These are phyloP conservation scores for Metschnikowia santaceciliae DNA, from an alignment of 805 yeast genomes.

Conservation along the genomic window DNA sequence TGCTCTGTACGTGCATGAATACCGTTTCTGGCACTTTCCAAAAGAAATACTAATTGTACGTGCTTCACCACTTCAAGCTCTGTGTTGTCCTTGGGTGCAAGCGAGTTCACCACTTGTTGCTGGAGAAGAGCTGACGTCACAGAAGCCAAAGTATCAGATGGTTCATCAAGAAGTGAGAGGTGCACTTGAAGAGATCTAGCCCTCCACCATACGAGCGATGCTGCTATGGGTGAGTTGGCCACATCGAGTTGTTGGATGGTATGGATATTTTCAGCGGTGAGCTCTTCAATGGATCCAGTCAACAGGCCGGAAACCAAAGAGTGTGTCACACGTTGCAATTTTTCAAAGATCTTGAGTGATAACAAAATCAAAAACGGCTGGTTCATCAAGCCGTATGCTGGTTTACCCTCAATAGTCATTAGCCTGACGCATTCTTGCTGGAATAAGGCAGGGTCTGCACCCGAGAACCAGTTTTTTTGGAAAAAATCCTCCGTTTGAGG, in stretches of 20 bases:
- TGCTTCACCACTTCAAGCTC: conserved; percentile 28
- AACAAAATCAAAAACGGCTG: conserved; percentile 35
- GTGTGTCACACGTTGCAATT: conserved; percentile 44
- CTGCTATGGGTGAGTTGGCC: conserved; percentile 33
- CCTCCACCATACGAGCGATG: conserved; percentile 71
- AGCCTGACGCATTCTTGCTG: conserved; percentile 34
- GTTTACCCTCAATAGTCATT: conserved; percentile 61
- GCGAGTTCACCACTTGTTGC: conserved; percentile 25
- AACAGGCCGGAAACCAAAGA: conserved; percentile 32
- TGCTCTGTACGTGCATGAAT: conserved; percentile 64
- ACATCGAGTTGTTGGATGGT: conserved; percentile 7
- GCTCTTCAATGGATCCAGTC: conserved; percentile 24
- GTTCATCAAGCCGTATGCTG: conserved; percentile 52
- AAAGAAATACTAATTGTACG: conserved; percentile 46
- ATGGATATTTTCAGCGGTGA: conserved; percentile 16
- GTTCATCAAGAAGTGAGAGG: conserved; percentile 59
- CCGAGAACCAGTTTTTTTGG: conserved; percentile 27
- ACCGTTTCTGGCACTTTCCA: conserved; percentile 66
- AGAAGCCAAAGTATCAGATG: conserved; percentile 47
- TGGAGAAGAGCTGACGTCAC: conserved; percentile 40
- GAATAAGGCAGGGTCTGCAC: conserved; percentile 15
- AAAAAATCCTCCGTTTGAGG: conserved; percentile 51
- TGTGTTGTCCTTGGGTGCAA: conserved; percentile 28
- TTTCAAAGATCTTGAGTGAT: conserved; percentile 31
- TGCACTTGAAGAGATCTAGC: conserved; percentile 64